Evolutionary conservation across 768 basidiomycete genomes (phyloP).

Genomic region (Hortiboletus campestris): DNA sequence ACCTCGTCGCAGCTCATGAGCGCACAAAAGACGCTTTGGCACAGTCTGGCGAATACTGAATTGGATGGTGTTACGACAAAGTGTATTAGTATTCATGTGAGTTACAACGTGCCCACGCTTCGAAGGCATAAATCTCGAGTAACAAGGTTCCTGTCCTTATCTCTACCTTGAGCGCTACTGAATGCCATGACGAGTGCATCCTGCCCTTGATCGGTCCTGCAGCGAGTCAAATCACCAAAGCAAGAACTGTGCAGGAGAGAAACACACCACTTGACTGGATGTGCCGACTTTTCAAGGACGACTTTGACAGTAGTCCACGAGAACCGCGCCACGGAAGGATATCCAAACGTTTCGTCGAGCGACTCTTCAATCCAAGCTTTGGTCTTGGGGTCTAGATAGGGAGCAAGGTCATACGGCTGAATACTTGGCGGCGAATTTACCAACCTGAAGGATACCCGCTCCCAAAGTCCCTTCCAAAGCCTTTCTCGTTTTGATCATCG

Average conservation of each 20-base stretch:
- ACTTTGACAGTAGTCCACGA: constrained; percentile 95
- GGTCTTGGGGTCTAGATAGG: constrained; percentile 81
- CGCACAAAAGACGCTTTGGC: constrained; percentile 8
- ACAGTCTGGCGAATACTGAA: constrained; percentile 18
- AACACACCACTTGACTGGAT: constrained; percentile 75
- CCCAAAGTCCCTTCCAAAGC: constrained; percentile 49
- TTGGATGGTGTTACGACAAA: not conserved
- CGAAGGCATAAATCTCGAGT: constrained; percentile 71
- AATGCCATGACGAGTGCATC: constrained; percentile 76
- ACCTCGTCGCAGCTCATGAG: constrained; percentile 13
- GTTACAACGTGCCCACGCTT: constrained; percentile 64
- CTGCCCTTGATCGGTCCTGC: constrained; percentile 84
- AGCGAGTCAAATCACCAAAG: not conserved
- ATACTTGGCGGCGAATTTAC: not conserved
- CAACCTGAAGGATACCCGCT: constrained; percentile 91
- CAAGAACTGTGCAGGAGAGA: not conserved
- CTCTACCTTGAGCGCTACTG: constrained; percentile 61
- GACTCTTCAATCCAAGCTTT: constrained; percentile 77
- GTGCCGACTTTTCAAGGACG: constrained; percentile 74
- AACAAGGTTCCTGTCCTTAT: constrained; percentile 72
- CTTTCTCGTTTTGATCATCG: constrained; percentile 7
- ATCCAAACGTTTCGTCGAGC: constrained; percentile 88
- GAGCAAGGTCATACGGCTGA: not conserved
- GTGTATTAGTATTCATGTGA: constrained; percentile 14
- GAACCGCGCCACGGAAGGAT: constrained; percentile 86